These are phyloP conservation scores for Sporobolomyces roseus DNA, from an alignment of 768 basidiomycete species.

Conservation along the genomic window DNA sequence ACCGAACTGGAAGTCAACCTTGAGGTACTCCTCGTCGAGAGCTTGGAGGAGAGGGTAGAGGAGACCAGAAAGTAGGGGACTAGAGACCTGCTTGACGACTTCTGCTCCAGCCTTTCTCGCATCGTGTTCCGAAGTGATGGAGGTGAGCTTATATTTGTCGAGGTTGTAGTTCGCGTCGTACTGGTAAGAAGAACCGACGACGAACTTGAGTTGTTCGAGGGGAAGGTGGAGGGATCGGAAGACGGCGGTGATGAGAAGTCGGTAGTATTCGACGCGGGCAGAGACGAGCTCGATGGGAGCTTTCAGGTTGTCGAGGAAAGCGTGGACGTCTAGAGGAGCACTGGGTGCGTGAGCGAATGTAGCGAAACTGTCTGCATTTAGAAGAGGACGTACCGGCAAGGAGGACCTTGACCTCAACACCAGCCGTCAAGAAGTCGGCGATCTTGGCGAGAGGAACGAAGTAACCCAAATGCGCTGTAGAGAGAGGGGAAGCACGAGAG, in stretches of 20 bases:
- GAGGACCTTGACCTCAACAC: conserved; percentile 79
- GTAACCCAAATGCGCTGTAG: conserved; percentile 89
- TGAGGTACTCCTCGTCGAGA: conserved; percentile 94
- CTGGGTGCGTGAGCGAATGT: not conserved
- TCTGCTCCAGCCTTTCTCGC: conserved; percentile 98
- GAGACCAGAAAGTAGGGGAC: conserved; percentile 69
- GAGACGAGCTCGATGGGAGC: conserved; percentile 87
- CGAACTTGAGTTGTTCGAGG: conserved; percentile 72
- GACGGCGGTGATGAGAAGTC: conserved; percentile 71
- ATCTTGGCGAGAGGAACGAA: conserved; percentile 93
- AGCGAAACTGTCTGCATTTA: too few species aligned
- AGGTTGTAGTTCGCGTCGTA: conserved; percentile 85
- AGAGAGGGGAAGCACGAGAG: too few species aligned
- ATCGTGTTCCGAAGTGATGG: conserved; percentile 91
- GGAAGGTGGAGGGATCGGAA: conserved; percentile 88
- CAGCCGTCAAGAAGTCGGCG: conserved; percentile 88
- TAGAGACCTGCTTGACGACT: conserved; percentile 93
- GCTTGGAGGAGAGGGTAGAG: conserved; percentile 96
- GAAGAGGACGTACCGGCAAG: conserved; percentile 61
- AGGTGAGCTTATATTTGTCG: conserved; percentile 84
- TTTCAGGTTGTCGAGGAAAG: conserved; percentile 95
- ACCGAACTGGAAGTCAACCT: conserved; percentile 94
- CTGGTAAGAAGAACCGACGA: conserved; percentile 89
- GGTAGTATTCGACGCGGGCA: conserved; percentile 85
- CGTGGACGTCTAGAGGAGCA: conserved; percentile 69